Conservation (phyloP, 2,329 filamentous ascomycete species). For the Lasiodiplodia theobromae region DNA sequence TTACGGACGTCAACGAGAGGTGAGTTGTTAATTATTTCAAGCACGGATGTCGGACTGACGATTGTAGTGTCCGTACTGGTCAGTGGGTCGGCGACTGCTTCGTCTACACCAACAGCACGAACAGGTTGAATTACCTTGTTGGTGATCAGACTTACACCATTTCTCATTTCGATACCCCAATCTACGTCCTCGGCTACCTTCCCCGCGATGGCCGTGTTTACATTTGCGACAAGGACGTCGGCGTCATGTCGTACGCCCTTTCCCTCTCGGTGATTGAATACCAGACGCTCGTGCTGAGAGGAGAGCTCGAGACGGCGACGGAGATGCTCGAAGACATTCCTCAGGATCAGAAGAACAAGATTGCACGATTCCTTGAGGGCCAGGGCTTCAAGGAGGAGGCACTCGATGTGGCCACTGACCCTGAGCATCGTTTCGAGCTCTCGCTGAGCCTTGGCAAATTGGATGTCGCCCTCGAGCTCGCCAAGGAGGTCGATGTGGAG, state of each 20-base stretch:
- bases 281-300: slow-evolving; percentile 92
- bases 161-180: slow-evolving; percentile 92
- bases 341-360: slow-evolving; percentile 95
- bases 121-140: slow-evolving; percentile 96
- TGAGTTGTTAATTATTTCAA: slow-evolving; percentile 39
- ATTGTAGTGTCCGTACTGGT: slow-evolving; percentile 79
- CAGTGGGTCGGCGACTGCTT: slow-evolving; percentile 99
- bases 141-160: slow-evolving; percentile 98
- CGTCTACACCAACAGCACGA: slow-evolving; percentile 97
- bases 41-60: background rate
- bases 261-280: slow-evolving; percentile 95
- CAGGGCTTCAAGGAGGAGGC: slow-evolving; percentile 97
- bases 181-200: slow-evolving; percentile 95
- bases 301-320: slow-evolving; percentile 88
- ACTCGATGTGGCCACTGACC: slow-evolving; percentile 90
- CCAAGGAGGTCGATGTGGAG: slow-evolving; percentile 82
- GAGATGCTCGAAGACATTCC: slow-evolving; percentile 86
- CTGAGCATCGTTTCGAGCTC: slow-evolving; percentile 96
- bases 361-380: slow-evolving; percentile 94
- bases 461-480: slow-evolving; percentile 83
- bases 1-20: slow-evolving; percentile 94
- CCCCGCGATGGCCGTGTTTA: slow-evolving; percentile 95
- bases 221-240: slow-evolving; percentile 93
- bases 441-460: slow-evolving; percentile 83
- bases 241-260: slow-evolving; percentile 86